Conservation (phyloP, 306 rosid species). For the Corylus americana region DNA sequence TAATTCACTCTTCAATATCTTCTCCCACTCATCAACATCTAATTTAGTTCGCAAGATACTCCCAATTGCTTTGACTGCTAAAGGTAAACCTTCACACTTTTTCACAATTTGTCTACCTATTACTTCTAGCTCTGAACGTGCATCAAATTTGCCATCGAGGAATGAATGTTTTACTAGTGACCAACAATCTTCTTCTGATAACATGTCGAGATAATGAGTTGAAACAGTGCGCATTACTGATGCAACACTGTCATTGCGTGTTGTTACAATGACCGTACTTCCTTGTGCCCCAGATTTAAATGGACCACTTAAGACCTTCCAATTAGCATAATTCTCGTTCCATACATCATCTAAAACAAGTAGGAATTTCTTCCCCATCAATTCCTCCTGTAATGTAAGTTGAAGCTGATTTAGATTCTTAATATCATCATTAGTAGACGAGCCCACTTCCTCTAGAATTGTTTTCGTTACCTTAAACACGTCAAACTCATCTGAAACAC, state of each 20-base stretch:
- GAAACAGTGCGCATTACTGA: neutral
- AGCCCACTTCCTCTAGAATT: conserved; percentile 7
- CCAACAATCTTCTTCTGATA: conserved; percentile 29
- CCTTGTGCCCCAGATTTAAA: conserved; percentile 11
- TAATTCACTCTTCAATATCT: conserved; percentile 2
- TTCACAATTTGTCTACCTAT: conserved; percentile 19
- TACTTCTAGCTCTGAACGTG: conserved; percentile 3
- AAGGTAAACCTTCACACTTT: conserved; percentile 29
- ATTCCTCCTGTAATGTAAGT: neutral
- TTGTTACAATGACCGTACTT: conserved; percentile 25
- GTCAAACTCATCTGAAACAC: conserved; percentile 16
- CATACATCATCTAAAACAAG: conserved; percentile 38
- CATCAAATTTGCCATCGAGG: neutral
- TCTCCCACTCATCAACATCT: conserved; percentile 11
- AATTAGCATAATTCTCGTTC: conserved; percentile 16
- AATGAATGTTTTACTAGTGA: conserved; percentile 19
- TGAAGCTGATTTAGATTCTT: neutral
- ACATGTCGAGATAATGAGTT: neutral
- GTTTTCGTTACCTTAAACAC: neutral
- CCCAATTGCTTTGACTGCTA: conserved; percentile 29
- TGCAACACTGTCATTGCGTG: conserved; percentile 15
- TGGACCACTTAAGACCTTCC: conserved; percentile 2
- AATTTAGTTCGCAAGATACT: conserved; percentile 17
- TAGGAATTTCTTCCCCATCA: conserved; percentile 15
- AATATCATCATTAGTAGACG: neutral